Percentiles rank a stretch among this genome's conserved stretches.
These are phyloP conservation scores for Talaromyces sp. DNA, from an alignment of 2,329 filamentous ascomycete species.

Conservation along the genomic window DNA sequence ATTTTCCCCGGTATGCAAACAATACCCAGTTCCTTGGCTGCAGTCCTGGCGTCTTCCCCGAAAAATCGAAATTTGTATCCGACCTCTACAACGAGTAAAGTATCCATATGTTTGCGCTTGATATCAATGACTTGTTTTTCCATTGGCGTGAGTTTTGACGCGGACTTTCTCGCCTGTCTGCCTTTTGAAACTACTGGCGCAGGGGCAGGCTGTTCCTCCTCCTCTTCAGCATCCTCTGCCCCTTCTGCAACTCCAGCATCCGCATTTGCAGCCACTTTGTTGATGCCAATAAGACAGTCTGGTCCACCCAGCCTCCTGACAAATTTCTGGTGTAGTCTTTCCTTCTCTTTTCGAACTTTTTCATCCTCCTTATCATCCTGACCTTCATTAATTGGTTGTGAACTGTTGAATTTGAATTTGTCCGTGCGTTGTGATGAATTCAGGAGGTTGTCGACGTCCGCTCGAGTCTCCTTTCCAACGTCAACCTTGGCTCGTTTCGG, in stretches of 20 bases:
- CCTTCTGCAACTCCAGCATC: slow-evolving; percentile 50
- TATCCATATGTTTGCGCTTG: slow-evolving; percentile 85
- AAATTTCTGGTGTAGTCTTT: slow-evolving; percentile 74
- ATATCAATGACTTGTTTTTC: slow-evolving; percentile 91
- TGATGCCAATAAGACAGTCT: slow-evolving; percentile 68
- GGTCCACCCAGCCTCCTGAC: slow-evolving; percentile 84
- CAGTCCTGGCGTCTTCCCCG: slow-evolving; percentile 84
- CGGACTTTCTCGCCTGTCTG: slow-evolving; percentile 62
- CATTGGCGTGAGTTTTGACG: slow-evolving; percentile 87
- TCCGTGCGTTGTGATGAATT: slow-evolving; percentile 46
- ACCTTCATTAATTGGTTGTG: slow-evolving; percentile 35
- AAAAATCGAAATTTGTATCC: slow-evolving; percentile 98
- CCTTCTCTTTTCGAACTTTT: slow-evolving; percentile 54
- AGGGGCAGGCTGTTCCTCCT: slow-evolving; percentile 39
- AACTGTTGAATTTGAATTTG: slow-evolving; percentile 56
- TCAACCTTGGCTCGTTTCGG: slow-evolving; percentile 37
- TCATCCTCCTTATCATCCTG: slow-evolving; percentile 43
- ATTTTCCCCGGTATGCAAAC: slow-evolving; percentile 96
- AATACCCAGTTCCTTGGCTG: slow-evolving; percentile 86
- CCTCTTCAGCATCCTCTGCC: slow-evolving; percentile 56
- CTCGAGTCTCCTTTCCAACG: slow-evolving; percentile 13
- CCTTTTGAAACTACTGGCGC: slow-evolving; percentile 40
- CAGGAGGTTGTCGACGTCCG: slow-evolving; percentile 10
- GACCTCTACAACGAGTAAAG: slow-evolving; percentile 85
- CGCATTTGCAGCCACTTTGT: slow-evolving; percentile 52